Conservation (phyloP, 768 basidiomycete species). For the Rhodocollybia butyracea region DNA sequence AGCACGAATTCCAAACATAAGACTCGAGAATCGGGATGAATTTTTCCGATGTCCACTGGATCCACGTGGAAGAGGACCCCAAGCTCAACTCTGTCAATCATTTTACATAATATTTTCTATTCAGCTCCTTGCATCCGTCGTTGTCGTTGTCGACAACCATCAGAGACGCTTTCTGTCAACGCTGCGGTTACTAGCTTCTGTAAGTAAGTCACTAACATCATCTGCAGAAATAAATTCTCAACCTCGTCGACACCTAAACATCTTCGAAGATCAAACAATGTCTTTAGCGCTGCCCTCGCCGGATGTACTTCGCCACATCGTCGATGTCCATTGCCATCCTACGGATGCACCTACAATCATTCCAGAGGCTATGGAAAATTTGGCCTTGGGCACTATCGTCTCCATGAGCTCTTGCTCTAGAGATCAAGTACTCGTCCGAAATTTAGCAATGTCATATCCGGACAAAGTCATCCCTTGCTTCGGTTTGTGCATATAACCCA, state of each 20-base stretch:
- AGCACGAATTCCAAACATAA: neutral
- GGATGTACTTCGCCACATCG: constrained; percentile 59
- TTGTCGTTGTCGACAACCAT: too few species aligned
- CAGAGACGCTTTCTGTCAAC: too few species aligned
- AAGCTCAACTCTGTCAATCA: neutral
- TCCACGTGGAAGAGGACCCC: constrained; percentile 3
- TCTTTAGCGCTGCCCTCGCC: constrained; percentile 16
- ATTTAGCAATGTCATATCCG: constrained; percentile 58
- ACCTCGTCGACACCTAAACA: too few species aligned
- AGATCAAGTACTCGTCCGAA: constrained; percentile 72
- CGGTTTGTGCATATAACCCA: constrained; percentile 40
- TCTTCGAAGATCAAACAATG: neutral
- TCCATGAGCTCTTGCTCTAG: constrained; percentile 71
- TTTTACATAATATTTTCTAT: too few species aligned
- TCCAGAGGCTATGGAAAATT: constrained; percentile 45
- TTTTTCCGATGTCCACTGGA: too few species aligned
- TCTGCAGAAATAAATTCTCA: too few species aligned
- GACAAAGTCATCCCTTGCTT: constrained; percentile 82
- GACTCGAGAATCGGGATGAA: neutral
- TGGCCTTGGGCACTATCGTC: constrained; percentile 68
- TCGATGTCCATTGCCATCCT: constrained; percentile 92
- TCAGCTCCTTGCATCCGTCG: too few species aligned
- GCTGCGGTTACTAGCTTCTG: too few species aligned
- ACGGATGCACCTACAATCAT: constrained; percentile 62
- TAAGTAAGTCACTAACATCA: too few species aligned